Conservation (phyloP, 257 asterid genomes). For the Cinchona pubescens region DNA sequence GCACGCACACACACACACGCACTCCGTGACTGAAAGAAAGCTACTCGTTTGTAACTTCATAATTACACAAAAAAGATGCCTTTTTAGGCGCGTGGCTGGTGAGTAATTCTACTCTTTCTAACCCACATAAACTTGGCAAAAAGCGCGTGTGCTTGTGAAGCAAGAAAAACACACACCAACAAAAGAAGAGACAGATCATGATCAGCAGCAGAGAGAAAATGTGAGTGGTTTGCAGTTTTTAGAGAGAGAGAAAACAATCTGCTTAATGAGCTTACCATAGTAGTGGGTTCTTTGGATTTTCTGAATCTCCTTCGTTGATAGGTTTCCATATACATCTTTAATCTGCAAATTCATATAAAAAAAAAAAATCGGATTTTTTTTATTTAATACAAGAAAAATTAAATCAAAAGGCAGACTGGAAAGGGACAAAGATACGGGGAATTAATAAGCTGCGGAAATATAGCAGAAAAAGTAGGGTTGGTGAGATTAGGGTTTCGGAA, state of each 20-base stretch:
- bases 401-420: no score
- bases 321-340: constrained; percentile 46
- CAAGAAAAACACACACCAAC: constrained; percentile 20
- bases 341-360: constrained; percentile 26
- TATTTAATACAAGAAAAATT: not conserved
- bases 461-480: not conserved
- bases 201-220: not conserved
- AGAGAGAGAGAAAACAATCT: not conserved
- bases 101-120: not conserved
- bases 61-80: not conserved
- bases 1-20: constrained; percentile 14
- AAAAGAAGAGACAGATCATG: not conserved
- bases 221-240: not conserved
- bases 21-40: constrained; percentile 15
- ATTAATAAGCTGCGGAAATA: not conserved
- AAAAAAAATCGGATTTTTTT: no score
- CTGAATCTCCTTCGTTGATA: constrained; percentile 61
- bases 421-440: not conserved
- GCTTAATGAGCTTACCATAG: not conserved
- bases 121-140: not conserved
- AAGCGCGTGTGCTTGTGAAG: constrained; percentile 20
- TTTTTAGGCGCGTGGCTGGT: constrained; percentile 18
- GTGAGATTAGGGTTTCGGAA: constrained; percentile 40
- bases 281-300: constrained; percentile 33
- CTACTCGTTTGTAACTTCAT: not conserved